Conservation (phyloP, 2,329 filamentous ascomycete genomes). For the Fusarium mundagurra region DNA sequence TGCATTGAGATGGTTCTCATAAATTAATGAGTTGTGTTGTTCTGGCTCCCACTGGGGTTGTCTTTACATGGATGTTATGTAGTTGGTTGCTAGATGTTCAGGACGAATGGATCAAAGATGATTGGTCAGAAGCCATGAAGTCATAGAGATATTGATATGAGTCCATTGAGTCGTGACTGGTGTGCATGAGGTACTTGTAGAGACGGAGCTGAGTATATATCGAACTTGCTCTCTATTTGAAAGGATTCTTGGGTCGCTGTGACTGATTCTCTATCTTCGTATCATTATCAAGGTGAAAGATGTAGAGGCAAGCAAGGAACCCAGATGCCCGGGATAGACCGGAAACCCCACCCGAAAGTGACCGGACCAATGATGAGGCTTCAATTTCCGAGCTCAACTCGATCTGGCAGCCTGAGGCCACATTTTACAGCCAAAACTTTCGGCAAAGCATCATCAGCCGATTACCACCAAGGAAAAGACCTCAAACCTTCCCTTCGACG, state of each 20-base stretch:
- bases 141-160: neutral
- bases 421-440: conserved; percentile 53
- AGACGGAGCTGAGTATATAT: accelerated
- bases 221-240: neutral
- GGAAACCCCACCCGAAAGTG: conserved; percentile 41
- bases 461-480: conserved; percentile 56
- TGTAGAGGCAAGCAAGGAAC: conserved; percentile 19
- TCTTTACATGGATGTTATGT: neutral
- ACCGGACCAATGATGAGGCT: conserved; percentile 55
- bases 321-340: conserved; percentile 45
- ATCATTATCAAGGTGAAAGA: conserved; percentile 17
- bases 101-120: conserved; percentile 38
- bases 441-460: conserved; percentile 54
- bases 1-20: conserved; percentile 58
- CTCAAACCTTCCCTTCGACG: conserved; percentile 53
- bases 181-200: neutral
- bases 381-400: conserved; percentile 57
- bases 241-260: neutral
- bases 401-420: conserved; percentile 56
- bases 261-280: neutral
- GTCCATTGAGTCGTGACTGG: conserved; percentile 20
- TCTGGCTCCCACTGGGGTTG: neutral
- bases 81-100: conserved; percentile 12
- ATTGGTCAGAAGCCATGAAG: conserved; percentile 33
- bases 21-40: neutral